Conservation (phyloP, 148 eudicot genomes). For the Oxyria digyna region DNA sequence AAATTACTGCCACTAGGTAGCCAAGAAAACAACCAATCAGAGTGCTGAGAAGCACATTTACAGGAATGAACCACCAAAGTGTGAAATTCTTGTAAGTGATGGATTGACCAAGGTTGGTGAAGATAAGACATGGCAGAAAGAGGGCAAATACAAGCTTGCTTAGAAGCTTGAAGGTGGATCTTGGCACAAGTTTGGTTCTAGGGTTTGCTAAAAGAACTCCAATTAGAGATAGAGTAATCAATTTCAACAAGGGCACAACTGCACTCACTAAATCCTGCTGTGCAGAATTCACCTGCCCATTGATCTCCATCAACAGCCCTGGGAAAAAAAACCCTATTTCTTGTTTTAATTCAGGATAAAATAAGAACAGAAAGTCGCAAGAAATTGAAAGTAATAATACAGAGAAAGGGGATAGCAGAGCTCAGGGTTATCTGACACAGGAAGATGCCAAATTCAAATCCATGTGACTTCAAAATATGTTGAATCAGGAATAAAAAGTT, state of each 20-base stretch:
- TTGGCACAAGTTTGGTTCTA: slow-evolving; percentile 59
- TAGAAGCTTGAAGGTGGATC: slow-evolving; percentile 68
- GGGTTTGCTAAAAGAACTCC: slow-evolving; percentile 64
- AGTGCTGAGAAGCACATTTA: slow-evolving; percentile 57
- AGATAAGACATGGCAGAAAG: slow-evolving; percentile 73
- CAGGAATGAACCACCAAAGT: slow-evolving; percentile 89
- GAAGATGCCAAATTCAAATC: background rate
- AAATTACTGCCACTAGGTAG: slow-evolving; percentile 43
- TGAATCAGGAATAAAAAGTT: background rate
- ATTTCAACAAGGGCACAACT: slow-evolving; percentile 60
- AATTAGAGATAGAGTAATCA: slow-evolving; percentile 40
- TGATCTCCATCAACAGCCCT: slow-evolving; percentile 6
- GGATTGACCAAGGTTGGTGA: slow-evolving; percentile 62
- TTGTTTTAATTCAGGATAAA: background rate
- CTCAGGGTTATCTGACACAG: background rate
- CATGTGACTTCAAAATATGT: background rate
- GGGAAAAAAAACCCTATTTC: background rate
- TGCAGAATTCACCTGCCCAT: slow-evolving; percentile 17
- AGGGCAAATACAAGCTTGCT: slow-evolving; percentile 91
- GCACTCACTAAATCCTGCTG: slow-evolving; percentile 25
- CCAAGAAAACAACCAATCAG: slow-evolving; percentile 51
- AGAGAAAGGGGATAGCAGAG: background rate
- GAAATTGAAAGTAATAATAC: background rate
- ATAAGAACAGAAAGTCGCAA: background rate
- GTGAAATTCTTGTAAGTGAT: slow-evolving; percentile 47